Percentiles rank a stretch among this genome's conserved stretches.
Conservation (phyloP, 352 stramenopile genomes). For the Blastocystis sp. region DNA sequence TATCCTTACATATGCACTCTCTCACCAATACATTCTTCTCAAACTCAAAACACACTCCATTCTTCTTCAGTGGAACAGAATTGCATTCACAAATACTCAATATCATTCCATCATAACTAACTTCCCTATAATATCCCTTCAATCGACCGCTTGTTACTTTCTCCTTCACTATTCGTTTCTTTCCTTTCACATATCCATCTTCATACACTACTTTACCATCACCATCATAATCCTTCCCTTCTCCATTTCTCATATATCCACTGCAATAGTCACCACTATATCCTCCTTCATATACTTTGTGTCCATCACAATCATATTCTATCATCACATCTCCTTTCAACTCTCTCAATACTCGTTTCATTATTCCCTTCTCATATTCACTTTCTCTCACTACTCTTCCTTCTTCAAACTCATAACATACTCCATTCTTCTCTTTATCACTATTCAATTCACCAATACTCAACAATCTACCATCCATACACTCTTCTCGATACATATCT, state of each 20-base stretch:
- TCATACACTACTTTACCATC: background rate
- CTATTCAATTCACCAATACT: too few relatives aligned
- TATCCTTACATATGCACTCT: background rate
- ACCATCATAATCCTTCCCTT: background rate
- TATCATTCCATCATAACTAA: background rate
- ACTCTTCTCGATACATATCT: too few relatives aligned
- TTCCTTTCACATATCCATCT: background rate
- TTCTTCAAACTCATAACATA: background rate
- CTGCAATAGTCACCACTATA: background rate
- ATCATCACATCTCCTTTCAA: background rate
- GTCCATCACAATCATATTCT: conserved; percentile 7
- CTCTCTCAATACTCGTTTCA: conserved; percentile 13
- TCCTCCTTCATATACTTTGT: conserved; percentile 12
- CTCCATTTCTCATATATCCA: background rate
- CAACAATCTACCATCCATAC: too few relatives aligned
- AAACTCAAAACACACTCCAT: background rate
- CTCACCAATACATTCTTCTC: background rate
- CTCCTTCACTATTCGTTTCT: background rate
- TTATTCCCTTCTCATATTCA: background rate
- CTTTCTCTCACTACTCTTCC: background rate
- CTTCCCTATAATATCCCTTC: background rate
- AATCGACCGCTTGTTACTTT: background rate
- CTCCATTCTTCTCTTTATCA: background rate
- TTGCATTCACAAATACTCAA: background rate
- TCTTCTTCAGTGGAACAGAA: background rate